These are phyloP conservation scores for Cryptococcus maquisensis DNA, from an alignment of 1,284 basidiomycete species.

Conservation along the genomic window DNA sequence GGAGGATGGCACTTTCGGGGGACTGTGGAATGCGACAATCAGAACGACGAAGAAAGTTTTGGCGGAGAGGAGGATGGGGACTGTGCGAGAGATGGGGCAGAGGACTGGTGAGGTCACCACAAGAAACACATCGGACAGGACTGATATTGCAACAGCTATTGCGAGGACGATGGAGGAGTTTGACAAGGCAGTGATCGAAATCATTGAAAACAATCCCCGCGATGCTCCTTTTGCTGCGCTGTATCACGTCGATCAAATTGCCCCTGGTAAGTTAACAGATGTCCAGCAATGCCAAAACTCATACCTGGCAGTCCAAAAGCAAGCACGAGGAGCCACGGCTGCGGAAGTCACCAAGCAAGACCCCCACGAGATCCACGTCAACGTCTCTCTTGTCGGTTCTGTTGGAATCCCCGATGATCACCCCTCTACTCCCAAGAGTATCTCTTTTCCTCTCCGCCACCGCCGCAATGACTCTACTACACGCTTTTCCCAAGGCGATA, in stretches of 20 bases:
- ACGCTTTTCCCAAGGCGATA: constrained; percentile 11
- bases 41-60: constrained; percentile 38
- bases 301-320: neutral
- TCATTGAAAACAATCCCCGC: constrained; percentile 24
- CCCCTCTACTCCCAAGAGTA: constrained; percentile 23
- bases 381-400: constrained; percentile 25
- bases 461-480: constrained; percentile 5
- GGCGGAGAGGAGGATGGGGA: constrained; percentile 25
- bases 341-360: constrained; percentile 4
- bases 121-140: neutral
- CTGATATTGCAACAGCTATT: constrained; percentile 15
- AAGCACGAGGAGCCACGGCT: neutral
- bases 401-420: constrained; percentile 43
- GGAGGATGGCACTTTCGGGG: constrained; percentile 34
- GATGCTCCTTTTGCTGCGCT: constrained; percentile 44
- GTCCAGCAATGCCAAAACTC: neutral
- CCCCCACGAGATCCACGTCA: constrained; percentile 7
- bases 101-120: constrained; percentile 29
- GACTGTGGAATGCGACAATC: constrained; percentile 41
- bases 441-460: constrained; percentile 9
- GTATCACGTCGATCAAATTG: constrained; percentile 33
- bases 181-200: constrained; percentile 36
- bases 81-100: constrained; percentile 41
- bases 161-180: constrained; percentile 39
- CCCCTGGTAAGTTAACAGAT: neutral